phyloP scores from a whole-genome alignment of 305 asterid genomes.

The Plantago rigida region DNA sequence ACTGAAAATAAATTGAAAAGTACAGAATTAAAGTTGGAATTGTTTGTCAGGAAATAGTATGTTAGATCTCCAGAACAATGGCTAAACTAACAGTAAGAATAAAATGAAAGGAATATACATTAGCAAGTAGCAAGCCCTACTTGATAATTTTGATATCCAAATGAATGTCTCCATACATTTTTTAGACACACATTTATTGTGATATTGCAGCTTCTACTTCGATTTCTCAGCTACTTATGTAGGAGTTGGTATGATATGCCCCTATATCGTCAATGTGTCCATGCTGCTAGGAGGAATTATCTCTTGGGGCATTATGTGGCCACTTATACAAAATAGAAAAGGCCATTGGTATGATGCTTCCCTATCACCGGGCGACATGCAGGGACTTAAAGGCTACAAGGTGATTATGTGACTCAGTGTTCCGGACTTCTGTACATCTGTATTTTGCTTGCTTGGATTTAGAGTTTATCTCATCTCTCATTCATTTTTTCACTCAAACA shows the following conservation, averaged over 20 bases:
- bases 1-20: no score
- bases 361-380: slow-evolving; percentile 32
- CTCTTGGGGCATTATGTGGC: slow-evolving; percentile 52
- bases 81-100: no score
- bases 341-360: slow-evolving; percentile 37
- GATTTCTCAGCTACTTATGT: slow-evolving; percentile 44
- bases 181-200: neutral
- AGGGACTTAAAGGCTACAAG: slow-evolving; percentile 40
- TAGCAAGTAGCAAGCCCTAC: no score
- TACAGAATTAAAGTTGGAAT: no score
- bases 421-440: neutral
- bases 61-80: no score
- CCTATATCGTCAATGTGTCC: slow-evolving; percentile 36
- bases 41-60: no score
- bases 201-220: slow-evolving; percentile 36
- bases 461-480: no score
- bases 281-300: slow-evolving; percentile 36
- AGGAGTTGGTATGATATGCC: slow-evolving; percentile 46
- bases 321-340: slow-evolving; percentile 26
- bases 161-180: neutral
- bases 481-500: slow-evolving; percentile 19
- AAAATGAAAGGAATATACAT: no score
- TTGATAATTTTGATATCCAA: no score
- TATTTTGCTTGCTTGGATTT: neutral
- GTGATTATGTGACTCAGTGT: slow-evolving; percentile 14